A percentile compares a stretch with the other conserved stretches of the same genome.
These are phyloP conservation scores for Leucosporidium scottii DNA, from an alignment of 768 basidiomycete genomes.

Conservation along the genomic window DNA sequence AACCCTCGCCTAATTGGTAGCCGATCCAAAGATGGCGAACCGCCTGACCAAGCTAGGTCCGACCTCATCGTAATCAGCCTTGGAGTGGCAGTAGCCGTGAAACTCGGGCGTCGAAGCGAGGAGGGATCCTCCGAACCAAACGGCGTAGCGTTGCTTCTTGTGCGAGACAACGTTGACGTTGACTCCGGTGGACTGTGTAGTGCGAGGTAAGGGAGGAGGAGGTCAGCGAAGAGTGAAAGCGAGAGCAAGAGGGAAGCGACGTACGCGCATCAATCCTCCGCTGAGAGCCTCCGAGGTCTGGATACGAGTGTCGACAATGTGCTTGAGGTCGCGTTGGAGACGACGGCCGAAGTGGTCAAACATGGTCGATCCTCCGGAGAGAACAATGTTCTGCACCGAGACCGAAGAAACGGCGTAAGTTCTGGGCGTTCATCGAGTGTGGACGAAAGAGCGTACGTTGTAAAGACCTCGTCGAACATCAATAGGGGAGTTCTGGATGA, in stretches of 20 bases:
- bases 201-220: constrained; percentile 3
- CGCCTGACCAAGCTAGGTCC: constrained; percentile 86
- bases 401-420: not conserved
- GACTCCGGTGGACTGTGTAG: constrained; percentile 76
- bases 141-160: constrained; percentile 92
- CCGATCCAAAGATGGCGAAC: constrained; percentile 77
- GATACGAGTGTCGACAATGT: constrained; percentile 82
- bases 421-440: too few species aligned
- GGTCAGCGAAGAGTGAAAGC: not conserved
- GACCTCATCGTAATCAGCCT: constrained; percentile 56
- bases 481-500: constrained; percentile 91
- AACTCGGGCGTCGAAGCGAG: constrained; percentile 85
- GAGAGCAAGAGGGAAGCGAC: constrained; percentile 32
- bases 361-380: constrained; percentile 97
- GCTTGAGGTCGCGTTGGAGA: constrained; percentile 89
- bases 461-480: constrained; percentile 94
- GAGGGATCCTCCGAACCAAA: constrained; percentile 96
- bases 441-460: constrained; percentile 53
- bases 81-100: constrained; percentile 40
- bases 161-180: constrained; percentile 98
- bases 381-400: constrained; percentile 78
- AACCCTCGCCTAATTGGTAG: not conserved
- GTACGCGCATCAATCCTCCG: constrained; percentile 67
- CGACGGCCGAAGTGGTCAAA: constrained; percentile 98
- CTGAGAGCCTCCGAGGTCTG: constrained; percentile 66